Evolutionary conservation across 495 filamentous ascomycete species (phyloP).

Genomic region (Friedmanniomyces endolithicus): DNA sequence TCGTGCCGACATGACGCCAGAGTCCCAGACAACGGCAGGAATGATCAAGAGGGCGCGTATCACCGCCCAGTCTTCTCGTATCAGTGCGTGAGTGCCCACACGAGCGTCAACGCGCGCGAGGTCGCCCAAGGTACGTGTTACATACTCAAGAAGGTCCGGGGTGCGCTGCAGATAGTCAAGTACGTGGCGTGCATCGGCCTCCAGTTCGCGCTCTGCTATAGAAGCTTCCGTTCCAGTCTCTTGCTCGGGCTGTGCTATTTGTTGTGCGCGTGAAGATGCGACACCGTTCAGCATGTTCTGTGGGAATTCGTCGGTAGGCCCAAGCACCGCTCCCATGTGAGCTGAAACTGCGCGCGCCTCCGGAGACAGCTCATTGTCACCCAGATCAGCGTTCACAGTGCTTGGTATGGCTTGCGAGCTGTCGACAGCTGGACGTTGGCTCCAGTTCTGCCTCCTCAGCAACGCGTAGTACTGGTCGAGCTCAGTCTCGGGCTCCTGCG

Average conservation of each 20-base stretch:
- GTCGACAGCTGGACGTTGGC: background rate
- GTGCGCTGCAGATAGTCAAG: background rate
- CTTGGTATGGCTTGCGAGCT: background rate
- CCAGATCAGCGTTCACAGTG: background rate
- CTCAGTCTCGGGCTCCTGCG: conserved; percentile 3
- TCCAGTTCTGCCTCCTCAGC: conserved; percentile 17
- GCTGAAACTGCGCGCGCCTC: background rate
- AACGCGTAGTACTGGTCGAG: conserved; percentile 19
- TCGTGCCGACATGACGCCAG: background rate
- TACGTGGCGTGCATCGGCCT: background rate
- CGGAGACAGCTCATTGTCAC: background rate
- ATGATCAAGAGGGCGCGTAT: background rate
- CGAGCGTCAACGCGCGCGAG: background rate
- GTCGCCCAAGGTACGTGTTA: background rate
- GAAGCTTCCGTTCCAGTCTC: no score
- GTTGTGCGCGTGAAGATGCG: background rate
- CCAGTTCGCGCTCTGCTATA: background rate
- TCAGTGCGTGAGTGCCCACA: background rate
- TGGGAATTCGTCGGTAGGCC: conserved; percentile 2
- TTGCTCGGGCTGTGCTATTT: no score
- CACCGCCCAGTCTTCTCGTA: background rate
- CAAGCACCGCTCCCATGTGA: background rate
- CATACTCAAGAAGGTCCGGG: background rate
- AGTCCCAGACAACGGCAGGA: background rate
- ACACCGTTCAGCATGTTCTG: conserved; percentile 10